Base-by-base conservation (phyloP, 805 yeast species). In the Myxozyma vanderwaltii region DNA sequence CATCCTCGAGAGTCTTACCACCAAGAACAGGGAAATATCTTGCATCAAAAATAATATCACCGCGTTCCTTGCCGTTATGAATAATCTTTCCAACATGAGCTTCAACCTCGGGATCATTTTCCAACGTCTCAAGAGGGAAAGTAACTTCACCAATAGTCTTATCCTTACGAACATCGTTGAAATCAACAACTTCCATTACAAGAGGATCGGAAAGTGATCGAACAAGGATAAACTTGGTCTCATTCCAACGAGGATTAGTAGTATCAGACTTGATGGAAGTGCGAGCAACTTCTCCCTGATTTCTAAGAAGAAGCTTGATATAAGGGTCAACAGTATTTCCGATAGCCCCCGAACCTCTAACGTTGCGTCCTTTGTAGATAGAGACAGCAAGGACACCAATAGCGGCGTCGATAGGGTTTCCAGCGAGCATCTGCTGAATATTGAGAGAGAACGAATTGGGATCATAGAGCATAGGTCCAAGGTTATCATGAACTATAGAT, bases 391-490 rank as follows among this genome's bases (percentile, higher is more conserved):
- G 75, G 33, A 94, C 88, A 75, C 99, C 99, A 67, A 90, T 79
- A 5, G 98, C 86, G 38, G 92, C 83, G 69, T 86, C 86, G 55
- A 83, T 73, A 46, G 92, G 86, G 60, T 84, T 82, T 69, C 97
- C 96, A 21, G 95, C 86, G 67, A 92, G 74, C 71, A 94, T 77
- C 75, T 91, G 97, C 71, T 95, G 96, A 47, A 94, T 81, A 69
- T 95, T 94, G 71, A 94, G 76, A 77, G 94, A 96, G 79, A 91
- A 88, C 2, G 97, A 90, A 64, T 94, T 85, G 13, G 99, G 99
- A 46, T 88, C 80, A 69, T 89, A 87, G 50, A 92, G 70, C 77
- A 94, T 82, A 31, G 97, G 94, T 8, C 98, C 98, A 54, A 83
- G 85, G 74, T 86, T 91, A 71, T 91, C 89, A 69, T 82, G 83